phyloP scores from a whole-genome alignment of 106 monocot genomes.

The Dioscorea dumetorum region DNA sequence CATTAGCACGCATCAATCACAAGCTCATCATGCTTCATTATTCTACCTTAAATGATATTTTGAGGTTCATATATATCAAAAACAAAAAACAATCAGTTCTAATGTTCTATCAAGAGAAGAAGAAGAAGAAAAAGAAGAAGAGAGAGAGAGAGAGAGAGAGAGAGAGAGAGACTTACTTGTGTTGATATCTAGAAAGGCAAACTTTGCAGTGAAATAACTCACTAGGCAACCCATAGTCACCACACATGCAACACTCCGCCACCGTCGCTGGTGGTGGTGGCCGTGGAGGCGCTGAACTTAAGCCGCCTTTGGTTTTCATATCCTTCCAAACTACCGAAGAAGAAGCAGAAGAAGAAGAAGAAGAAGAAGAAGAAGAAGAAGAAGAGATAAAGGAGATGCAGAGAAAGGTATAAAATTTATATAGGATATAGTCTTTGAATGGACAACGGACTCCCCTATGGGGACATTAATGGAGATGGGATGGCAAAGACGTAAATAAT shows the following conservation, averaged over 20 bases:
- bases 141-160: no score
- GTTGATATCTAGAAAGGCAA: conserved; percentile 34
- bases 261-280: conserved; percentile 7
- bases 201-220: conserved; percentile 54
- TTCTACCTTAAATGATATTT: no score
- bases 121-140: no score
- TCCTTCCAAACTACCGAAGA: background rate
- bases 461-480: background rate
- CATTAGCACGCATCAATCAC: no score
- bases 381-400: background rate
- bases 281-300: no score
- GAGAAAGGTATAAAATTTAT: background rate
- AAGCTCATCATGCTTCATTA: no score
- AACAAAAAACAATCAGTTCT: no score
- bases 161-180: conserved; percentile 31
- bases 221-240: conserved; percentile 40
- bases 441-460: background rate
- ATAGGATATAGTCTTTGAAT: background rate
- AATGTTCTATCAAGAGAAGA: no score
- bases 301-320: conserved; percentile 29
- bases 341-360: background rate
- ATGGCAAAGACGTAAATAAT: background rate
- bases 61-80: no score
- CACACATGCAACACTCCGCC: conserved; percentile 60
- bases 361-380: background rate